These are phyloP conservation scores for Friedmanniomyces endolithicus DNA, from an alignment of 495 filamentous ascomycete species.

Conservation along the genomic window DNA sequence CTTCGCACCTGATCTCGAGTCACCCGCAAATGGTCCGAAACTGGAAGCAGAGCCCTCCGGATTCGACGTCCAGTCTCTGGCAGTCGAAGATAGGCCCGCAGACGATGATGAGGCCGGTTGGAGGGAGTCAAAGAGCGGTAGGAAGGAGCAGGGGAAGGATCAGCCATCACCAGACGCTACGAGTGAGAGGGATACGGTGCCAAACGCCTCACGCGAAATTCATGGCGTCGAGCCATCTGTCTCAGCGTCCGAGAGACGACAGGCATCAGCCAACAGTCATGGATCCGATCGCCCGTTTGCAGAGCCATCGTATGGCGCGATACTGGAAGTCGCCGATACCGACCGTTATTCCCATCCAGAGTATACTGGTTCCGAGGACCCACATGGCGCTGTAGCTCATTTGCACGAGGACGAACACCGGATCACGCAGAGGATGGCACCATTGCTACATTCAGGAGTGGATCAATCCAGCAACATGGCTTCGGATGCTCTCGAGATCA, in stretches of 20 bases:
- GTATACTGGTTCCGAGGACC: too few relatives aligned
- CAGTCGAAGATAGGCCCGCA: not conserved
- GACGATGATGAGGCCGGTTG: not conserved
- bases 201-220: not conserved
- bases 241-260: not conserved
- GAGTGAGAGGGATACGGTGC: not conserved
- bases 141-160: constrained; percentile 12
- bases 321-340: too few relatives aligned
- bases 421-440: too few relatives aligned
- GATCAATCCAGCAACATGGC: too few relatives aligned
- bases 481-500: too few relatives aligned
- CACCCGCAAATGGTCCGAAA: not conserved
- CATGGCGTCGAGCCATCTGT: not conserved
- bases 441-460: too few relatives aligned
- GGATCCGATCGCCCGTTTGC: too few relatives aligned
- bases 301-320: too few relatives aligned
- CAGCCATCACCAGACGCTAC: not conserved
- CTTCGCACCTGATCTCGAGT: not conserved
- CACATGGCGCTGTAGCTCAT: too few relatives aligned
- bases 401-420: too few relatives aligned
- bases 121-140: not conserved
- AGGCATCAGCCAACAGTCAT: not conserved
- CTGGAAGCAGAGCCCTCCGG: not conserved
- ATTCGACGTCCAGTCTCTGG: not conserved
- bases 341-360: too few relatives aligned